A percentile compares a stretch with the other conserved stretches of the same genome.
These are phyloP conservation scores for Colletotrichum tamarilloi DNA, from an alignment of 2,329 filamentous ascomycete genomes.

Conservation along the genomic window DNA sequence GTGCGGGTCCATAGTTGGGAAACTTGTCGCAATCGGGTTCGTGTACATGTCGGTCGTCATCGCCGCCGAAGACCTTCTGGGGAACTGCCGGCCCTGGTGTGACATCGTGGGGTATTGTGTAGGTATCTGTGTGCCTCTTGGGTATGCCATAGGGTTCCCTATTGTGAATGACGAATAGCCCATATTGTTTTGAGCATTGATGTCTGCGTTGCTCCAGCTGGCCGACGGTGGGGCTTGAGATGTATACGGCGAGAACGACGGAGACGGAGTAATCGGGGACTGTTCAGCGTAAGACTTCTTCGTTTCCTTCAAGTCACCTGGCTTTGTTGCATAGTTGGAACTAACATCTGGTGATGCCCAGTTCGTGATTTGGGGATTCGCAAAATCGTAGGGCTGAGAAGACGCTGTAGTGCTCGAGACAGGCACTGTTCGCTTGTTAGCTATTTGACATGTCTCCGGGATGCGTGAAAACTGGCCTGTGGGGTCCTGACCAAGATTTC, in stretches of 20 bases:
- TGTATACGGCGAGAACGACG: constrained; percentile 62
- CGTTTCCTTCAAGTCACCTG: constrained; percentile 53
- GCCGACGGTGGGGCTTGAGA: constrained; percentile 52
- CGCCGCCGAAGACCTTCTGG: constrained; percentile 51
- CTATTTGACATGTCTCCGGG: not conserved
- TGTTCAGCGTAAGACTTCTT: constrained; percentile 65
- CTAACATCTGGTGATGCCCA: constrained; percentile 59
- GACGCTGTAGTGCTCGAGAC: constrained; percentile 45
- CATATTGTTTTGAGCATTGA: constrained; percentile 55
- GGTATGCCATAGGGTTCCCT: constrained; percentile 48
- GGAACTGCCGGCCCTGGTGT: constrained; percentile 52
- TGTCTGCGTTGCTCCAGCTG: constrained; percentile 55
- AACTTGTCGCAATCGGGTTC: constrained; percentile 49
- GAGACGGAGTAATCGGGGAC: constrained; percentile 60
- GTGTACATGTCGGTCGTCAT: constrained; percentile 57
- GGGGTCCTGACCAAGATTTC: constrained; percentile 51
- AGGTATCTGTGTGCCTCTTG: constrained; percentile 44
- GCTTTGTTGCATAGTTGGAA: constrained; percentile 52
- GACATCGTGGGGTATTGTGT: constrained; percentile 54
- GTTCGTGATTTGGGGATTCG: constrained; percentile 48
- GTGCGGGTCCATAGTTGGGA: constrained; percentile 49
- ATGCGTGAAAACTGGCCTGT: constrained; percentile 53
- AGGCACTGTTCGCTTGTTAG: constrained; percentile 46
- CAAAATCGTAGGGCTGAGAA: constrained; percentile 50
- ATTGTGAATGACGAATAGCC: constrained; percentile 56